Conservation (phyloP, 2,329 filamentous ascomycete genomes). For the Raffaelea ambrosiae region DNA sequence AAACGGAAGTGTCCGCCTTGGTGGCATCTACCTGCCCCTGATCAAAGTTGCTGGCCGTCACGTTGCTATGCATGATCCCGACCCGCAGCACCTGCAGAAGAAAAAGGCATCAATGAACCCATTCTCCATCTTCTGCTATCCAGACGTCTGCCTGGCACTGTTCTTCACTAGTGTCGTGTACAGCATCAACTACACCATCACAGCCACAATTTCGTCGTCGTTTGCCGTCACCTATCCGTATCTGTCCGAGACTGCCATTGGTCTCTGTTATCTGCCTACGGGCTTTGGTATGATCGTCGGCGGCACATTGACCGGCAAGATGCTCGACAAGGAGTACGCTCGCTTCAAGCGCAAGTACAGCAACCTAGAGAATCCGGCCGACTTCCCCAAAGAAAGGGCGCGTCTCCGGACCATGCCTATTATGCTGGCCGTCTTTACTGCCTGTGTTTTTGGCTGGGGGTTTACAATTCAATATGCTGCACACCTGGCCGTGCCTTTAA, state of each 20-base stretch:
- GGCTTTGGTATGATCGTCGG: constrained; percentile 22
- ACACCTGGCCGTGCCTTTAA: constrained; percentile 16
- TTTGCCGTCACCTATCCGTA: constrained; percentile 18
- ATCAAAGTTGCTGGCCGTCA: constrained; percentile 13
- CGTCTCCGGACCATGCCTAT: constrained; percentile 18
- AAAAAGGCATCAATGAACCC: constrained; percentile 15
- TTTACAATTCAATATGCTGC: constrained; percentile 16
- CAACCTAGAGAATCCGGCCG: not conserved
- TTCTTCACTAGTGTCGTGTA: constrained; percentile 24
- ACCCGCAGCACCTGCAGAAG: no score
- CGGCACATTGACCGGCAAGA: constrained; percentile 18
- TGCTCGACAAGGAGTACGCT: constrained; percentile 21
- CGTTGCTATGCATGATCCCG: not conserved
- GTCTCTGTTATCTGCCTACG: constrained; percentile 22
- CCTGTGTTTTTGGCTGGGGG: constrained; percentile 19
- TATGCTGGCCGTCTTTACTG: constrained; percentile 16
- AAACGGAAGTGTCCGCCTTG: constrained; percentile 16
- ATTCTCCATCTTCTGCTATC: constrained; percentile 21
- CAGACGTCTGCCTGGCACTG: constrained; percentile 21
- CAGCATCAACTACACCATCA: constrained; percentile 25
- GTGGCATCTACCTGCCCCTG: constrained; percentile 13
- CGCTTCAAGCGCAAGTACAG: constrained; percentile 11
- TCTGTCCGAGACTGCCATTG: constrained; percentile 21
- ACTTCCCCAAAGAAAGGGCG: constrained; percentile 20
- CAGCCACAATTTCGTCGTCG: constrained; percentile 23